A percentile compares a stretch with the other conserved stretches of the same genome.
These are phyloP conservation scores for Globisporangium nagaii DNA, from an alignment of 352 stramenopile genomes.

Conservation along the genomic window DNA sequence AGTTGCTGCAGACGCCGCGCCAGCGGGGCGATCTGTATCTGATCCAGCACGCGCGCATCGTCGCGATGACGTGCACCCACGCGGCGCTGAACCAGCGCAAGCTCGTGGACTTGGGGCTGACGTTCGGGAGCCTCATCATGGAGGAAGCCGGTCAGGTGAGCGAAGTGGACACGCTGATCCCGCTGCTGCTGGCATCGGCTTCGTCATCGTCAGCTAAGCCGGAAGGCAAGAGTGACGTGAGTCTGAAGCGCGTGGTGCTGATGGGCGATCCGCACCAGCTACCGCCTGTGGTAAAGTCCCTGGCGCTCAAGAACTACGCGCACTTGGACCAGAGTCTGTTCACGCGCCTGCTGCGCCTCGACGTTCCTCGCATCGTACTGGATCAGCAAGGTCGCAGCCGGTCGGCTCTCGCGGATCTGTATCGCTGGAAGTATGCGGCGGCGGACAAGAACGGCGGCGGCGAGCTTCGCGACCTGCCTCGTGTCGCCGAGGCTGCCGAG, in stretches of 20 bases:
- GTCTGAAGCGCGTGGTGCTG: slow-evolving; percentile 92
- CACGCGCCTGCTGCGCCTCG: slow-evolving; percentile 90
- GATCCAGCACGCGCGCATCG: slow-evolving; percentile 91
- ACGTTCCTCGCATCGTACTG: slow-evolving; percentile 89
- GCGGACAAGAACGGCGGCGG: not conserved
- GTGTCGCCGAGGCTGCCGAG: slow-evolving; percentile 1
- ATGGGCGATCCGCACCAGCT: slow-evolving; percentile 93
- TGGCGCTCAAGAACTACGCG: slow-evolving; percentile 83
- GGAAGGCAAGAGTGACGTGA: slow-evolving; percentile 10
- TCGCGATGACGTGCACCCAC: slow-evolving; percentile 96
- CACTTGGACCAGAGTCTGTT: slow-evolving; percentile 96
- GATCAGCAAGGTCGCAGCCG: slow-evolving; percentile 24
- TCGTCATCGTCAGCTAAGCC: slow-evolving; percentile 6
- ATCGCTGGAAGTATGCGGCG: slow-evolving; percentile 3
- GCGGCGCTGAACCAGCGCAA: slow-evolving; percentile 85
- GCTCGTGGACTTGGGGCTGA: slow-evolving; percentile 81
- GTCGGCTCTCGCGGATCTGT: slow-evolving; percentile 3
- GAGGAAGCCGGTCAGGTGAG: slow-evolving; percentile 95
- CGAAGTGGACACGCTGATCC: slow-evolving; percentile 92
- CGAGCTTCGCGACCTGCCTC: slow-evolving; percentile 2
- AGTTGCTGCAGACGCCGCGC: slow-evolving; percentile 89
- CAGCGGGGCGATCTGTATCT: slow-evolving; percentile 94
- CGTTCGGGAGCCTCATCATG: slow-evolving; percentile 89
- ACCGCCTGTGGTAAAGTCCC: slow-evolving; percentile 88
- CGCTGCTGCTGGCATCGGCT: slow-evolving; percentile 82